Evolutionary conservation across 352 stramenopile genomes (phyloP).

Genomic region (Phytophthora pistaciae): DNA sequence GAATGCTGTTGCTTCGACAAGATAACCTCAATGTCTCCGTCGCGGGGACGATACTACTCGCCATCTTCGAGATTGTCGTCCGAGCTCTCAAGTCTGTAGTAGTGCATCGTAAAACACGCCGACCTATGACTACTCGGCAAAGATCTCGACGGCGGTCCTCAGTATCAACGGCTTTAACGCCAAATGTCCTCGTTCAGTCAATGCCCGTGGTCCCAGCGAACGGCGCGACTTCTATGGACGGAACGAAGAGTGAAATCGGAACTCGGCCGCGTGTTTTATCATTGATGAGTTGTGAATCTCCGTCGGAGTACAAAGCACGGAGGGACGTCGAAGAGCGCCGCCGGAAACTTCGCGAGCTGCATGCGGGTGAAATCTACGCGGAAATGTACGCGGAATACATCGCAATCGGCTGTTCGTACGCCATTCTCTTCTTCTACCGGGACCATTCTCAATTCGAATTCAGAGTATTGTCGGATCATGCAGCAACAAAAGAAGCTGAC

Average conservation of each 20-base stretch:
- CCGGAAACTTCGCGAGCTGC: slow-evolving; percentile 18
- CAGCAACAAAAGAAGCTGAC: background rate
- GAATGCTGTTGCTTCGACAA: slow-evolving; percentile 39
- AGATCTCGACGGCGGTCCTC: background rate
- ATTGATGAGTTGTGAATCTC: slow-evolving; percentile 1
- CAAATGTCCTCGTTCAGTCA: background rate
- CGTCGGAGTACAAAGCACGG: slow-evolving; percentile 6
- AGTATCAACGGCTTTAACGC: background rate
- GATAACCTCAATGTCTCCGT: slow-evolving; percentile 30
- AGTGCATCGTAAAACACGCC: slow-evolving; percentile 10
- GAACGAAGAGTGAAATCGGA: slow-evolving; percentile 5
- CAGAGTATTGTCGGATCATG: slow-evolving; percentile 1
- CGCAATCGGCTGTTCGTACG: slow-evolving; percentile 49
- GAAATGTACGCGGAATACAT: slow-evolving; percentile 65
- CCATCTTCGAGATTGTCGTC: slow-evolving; percentile 35
- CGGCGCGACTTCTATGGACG: background rate
- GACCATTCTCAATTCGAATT: slow-evolving; percentile 41
- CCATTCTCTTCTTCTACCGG: slow-evolving; percentile 41
- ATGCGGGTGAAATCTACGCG: slow-evolving; percentile 38
- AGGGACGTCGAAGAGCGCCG: slow-evolving; percentile 13
- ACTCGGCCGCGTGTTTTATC: slow-evolving; percentile 4
- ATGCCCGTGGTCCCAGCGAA: slow-evolving; percentile 2
- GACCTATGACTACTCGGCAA: background rate
- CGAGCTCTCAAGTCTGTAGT: slow-evolving; percentile 30
- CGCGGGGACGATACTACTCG: slow-evolving; percentile 25